These are phyloP conservation scores for Piromyces sp. DNA, from an alignment of 192 early-diverging fungal species.

Conservation along the genomic window DNA sequence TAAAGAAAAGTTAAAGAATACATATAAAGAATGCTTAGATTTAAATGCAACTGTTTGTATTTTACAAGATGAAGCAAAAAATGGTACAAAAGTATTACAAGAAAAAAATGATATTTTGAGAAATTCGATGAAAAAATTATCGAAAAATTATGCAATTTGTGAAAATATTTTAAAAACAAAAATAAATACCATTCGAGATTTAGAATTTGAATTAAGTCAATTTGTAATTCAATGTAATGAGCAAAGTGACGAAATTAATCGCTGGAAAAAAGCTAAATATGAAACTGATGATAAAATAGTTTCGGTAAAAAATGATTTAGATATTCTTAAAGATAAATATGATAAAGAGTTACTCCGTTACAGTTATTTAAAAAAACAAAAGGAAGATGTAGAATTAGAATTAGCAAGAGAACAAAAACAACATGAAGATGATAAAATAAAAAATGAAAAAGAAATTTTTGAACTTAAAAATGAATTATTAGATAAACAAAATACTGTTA, in stretches of 20 bases:
- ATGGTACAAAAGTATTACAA: background rate
- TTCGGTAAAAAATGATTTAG: background rate
- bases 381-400: background rate
- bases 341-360: background rate
- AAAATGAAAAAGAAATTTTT: background rate
- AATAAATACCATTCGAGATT: background rate
- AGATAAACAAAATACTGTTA: background rate
- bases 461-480: background rate
- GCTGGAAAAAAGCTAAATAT: background rate
- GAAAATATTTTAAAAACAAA: background rate
- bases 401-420: background rate
- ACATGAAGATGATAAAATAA: background rate
- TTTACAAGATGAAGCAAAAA: background rate
- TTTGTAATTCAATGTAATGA: background rate
- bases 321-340: background rate
- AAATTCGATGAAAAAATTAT: background rate
- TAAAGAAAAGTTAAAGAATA: background rate
- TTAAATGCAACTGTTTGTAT: background rate
- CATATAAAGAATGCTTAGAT: background rate
- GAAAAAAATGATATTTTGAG: background rate
- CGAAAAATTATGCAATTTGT: background rate
- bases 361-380: background rate
- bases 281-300: background rate
- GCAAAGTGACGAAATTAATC: background rate
- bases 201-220: background rate